phyloP scores from a whole-genome alignment of 495 filamentous ascomycete species.

The Talaromyces nanjingensis region DNA sequence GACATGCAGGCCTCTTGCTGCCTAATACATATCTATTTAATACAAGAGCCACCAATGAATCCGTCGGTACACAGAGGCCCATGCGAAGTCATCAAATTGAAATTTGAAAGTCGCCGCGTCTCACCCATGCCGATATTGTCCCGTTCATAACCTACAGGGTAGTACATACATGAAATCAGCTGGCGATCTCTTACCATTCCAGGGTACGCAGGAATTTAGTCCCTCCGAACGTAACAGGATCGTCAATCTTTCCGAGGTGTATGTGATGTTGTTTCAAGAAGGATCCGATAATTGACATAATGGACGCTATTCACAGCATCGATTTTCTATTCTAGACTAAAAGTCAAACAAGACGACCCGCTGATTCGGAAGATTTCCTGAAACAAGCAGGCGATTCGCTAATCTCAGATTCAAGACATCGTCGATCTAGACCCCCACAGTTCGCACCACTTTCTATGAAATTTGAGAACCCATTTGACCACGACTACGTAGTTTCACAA shows the following conservation, averaged over 20 bases:
- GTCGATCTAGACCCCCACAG: not conserved
- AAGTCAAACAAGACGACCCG: not conserved
- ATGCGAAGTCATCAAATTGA: not conserved
- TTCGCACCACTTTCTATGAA: not conserved
- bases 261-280: not conserved
- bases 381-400: not conserved
- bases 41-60: not conserved
- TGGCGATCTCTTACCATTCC: not conserved
- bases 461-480: not conserved
- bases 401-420: not conserved
- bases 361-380: not conserved
- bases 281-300: not conserved
- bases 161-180: not conserved
- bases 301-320: not conserved
- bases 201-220: not conserved
- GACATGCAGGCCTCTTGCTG: not conserved
- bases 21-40: not conserved
- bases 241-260: not conserved
- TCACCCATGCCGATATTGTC: not conserved
- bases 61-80: not conserved
- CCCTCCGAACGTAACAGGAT: not conserved
- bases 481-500: not conserved
- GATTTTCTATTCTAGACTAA: not conserved
- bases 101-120: not conserved
- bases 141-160: not conserved